Percentiles rank a stretch among this genome's conserved stretches.
Evolutionary conservation across 2,329 filamentous ascomycete genomes (phyloP).

Genomic region (Stagonosporopsis tanaceti): DNA sequence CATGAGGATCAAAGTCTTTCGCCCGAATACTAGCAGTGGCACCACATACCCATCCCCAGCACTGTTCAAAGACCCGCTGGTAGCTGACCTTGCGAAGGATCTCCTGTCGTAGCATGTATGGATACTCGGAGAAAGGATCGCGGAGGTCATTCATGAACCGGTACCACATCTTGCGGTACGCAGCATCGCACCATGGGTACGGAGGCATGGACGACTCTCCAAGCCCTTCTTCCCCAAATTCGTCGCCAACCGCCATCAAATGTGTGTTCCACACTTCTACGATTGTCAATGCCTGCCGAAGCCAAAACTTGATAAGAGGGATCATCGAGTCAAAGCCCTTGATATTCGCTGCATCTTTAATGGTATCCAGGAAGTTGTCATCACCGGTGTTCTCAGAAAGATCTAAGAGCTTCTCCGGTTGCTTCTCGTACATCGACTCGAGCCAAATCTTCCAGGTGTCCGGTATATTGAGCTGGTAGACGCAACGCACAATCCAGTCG

Average conservation of each 20-base stretch:
- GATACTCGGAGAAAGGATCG: constrained; percentile 4
- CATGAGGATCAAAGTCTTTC: neutral
- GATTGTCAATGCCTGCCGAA: constrained; percentile 1
- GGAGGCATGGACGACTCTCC: neutral
- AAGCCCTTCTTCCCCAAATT: neutral
- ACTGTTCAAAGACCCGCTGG: constrained; percentile 1
- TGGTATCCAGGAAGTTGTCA: neutral
- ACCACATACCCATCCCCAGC: neutral
- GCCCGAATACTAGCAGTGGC: neutral
- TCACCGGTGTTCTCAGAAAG: neutral
- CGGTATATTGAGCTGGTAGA: neutral
- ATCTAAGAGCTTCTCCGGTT: neutral
- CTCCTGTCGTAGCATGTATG: neutral
- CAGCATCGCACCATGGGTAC: constrained; percentile 1
- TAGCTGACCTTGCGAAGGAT: neutral
- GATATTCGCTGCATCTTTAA: neutral
- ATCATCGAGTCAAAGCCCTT: neutral
- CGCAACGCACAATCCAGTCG: constrained; percentile 7
- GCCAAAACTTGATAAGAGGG: constrained; percentile 4
- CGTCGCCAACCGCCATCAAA: neutral
- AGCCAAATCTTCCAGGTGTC: neutral
- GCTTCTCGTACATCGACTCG: constrained; percentile 5
- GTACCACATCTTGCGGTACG: neutral
- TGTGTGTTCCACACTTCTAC: neutral
- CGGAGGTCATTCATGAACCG: neutral